Percentiles rank a stretch among this genome's conserved stretches.
Evolutionary conservation across 768 basidiomycete genomes (phyloP).

Genomic region (Psilocybe sp.): DNA sequence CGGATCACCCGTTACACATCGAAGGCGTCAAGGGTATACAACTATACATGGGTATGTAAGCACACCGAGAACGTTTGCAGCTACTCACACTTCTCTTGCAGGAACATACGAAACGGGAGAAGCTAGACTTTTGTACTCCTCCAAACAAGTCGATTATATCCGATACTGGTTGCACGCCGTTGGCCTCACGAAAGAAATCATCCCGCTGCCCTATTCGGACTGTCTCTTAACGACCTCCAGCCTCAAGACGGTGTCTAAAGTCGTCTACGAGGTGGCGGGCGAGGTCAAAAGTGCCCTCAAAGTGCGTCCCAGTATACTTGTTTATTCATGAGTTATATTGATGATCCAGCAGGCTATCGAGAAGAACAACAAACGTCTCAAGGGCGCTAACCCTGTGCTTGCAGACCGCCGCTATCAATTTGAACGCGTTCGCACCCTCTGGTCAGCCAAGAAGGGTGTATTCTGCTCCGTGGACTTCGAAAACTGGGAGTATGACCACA

Average conservation of each 20-base stretch:
- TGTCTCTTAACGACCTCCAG: slow-evolving; percentile 64
- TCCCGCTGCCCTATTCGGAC: slow-evolving; percentile 77
- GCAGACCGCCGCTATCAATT: slow-evolving; percentile 59
- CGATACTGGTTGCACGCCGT: slow-evolving; percentile 82
- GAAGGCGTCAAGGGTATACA: slow-evolving; percentile 65
- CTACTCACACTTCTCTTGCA: slow-evolving; percentile 16
- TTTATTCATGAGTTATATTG: background rate
- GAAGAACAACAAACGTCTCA: slow-evolving; percentile 78
- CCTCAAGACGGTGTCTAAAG: slow-evolving; percentile 56
- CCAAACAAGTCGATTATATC: slow-evolving; percentile 80
- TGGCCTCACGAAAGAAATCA: slow-evolving; percentile 56
- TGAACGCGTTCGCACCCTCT: slow-evolving; percentile 64
- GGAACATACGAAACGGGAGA: slow-evolving; percentile 72
- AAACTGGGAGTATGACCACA: slow-evolving; percentile 78
- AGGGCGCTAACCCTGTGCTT: slow-evolving; percentile 56
- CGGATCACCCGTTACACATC: slow-evolving; percentile 68
- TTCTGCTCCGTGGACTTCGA: slow-evolving; percentile 86
- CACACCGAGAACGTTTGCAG: background rate
- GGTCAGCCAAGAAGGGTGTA: slow-evolving; percentile 59
- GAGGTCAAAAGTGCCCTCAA: slow-evolving; percentile 59
- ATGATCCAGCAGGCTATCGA: slow-evolving; percentile 57
- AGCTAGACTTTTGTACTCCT: slow-evolving; percentile 77
- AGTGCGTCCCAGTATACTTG: slow-evolving; percentile 29
- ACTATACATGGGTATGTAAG: slow-evolving; percentile 61
- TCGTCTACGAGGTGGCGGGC: slow-evolving; percentile 50